Evolutionary conservation across 768 basidiomycete genomes (phyloP).

Genomic region (Naematelia aurantialba): DNA sequence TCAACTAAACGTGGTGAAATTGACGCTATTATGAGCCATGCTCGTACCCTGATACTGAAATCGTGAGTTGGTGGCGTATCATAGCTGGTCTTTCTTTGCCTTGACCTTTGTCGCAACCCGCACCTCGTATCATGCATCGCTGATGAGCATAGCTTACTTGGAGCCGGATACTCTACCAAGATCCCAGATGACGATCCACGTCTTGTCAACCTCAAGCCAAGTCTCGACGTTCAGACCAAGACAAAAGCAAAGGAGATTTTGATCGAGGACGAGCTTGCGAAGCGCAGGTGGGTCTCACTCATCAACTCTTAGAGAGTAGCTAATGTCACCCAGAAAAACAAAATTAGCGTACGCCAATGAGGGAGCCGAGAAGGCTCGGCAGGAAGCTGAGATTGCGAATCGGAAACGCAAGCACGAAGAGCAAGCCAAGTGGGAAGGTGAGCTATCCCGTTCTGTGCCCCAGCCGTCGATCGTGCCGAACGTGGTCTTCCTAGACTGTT

Average conservation of each 20-base stretch:
- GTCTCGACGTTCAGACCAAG: conserved; percentile 42
- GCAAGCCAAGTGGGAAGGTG: conserved; percentile 48
- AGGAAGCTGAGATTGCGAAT: conserved; percentile 38
- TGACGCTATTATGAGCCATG: conserved; percentile 48
- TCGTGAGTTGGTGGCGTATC: too few species aligned
- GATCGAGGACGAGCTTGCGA: conserved; percentile 46
- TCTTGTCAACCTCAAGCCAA: conserved; percentile 36
- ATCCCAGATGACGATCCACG: conserved; percentile 43
- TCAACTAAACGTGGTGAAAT: conserved; percentile 42
- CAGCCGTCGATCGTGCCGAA: background rate
- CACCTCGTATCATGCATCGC: background rate
- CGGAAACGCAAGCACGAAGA: conserved; percentile 47
- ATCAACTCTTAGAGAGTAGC: background rate
- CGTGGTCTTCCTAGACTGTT: background rate
- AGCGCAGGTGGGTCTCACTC: conserved; percentile 32
- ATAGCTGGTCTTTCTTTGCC: background rate
- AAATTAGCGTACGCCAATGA: conserved; percentile 48
- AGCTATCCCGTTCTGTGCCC: conserved; percentile 12
- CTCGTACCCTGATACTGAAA: conserved; percentile 44
- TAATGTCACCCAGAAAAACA: conserved; percentile 27
- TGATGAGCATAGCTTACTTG: conserved; percentile 31
- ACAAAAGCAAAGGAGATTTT: conserved; percentile 45
- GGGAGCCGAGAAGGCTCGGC: conserved; percentile 47
- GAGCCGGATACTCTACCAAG: conserved; percentile 39
- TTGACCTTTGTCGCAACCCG: background rate